Conservation (phyloP, 2,329 filamentous ascomycete species). For the Epichloe brachyelytri region DNA sequence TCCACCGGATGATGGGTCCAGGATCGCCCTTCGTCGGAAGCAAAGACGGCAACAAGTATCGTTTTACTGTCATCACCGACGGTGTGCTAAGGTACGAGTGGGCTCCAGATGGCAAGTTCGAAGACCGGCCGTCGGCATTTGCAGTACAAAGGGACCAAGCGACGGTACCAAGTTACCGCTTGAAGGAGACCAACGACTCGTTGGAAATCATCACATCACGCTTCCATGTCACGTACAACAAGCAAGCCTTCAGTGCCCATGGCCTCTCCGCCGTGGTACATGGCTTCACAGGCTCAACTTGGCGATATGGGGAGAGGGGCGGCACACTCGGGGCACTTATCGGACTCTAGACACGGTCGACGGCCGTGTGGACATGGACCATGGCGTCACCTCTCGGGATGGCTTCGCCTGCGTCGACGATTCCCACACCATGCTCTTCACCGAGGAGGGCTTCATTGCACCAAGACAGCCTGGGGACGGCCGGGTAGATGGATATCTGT, state of each 20-base stretch:
- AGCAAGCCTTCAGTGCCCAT: slow-evolving; percentile 36
- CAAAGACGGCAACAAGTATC: slow-evolving; percentile 26
- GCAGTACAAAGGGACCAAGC: slow-evolving; percentile 39
- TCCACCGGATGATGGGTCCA: neutral
- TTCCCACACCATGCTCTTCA: slow-evolving; percentile 42
- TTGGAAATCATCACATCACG: slow-evolving; percentile 43
- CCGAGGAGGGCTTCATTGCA: slow-evolving; percentile 37
- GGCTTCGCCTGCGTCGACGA: slow-evolving; percentile 44
- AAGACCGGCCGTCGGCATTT: slow-evolving; percentile 49
- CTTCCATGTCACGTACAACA: slow-evolving; percentile 46
- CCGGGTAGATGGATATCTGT: slow-evolving; percentile 46
- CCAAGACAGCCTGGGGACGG: slow-evolving; percentile 26
- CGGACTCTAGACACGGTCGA: slow-evolving; percentile 42
- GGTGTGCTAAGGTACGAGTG: slow-evolving; percentile 48
- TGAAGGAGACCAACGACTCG: slow-evolving; percentile 29
- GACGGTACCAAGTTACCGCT: slow-evolving; percentile 29
- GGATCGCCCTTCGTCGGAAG: slow-evolving; percentile 8
- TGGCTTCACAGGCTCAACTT: slow-evolving; percentile 26
- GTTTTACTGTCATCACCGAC: slow-evolving; percentile 46
- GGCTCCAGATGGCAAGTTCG: slow-evolving; percentile 45
- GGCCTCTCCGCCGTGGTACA: slow-evolving; percentile 33
- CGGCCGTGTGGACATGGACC: slow-evolving; percentile 34
- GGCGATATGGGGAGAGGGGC: slow-evolving; percentile 36
- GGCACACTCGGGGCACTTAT: slow-evolving; percentile 33
- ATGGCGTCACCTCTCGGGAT: slow-evolving; percentile 35